Evolutionary conservation across 768 basidiomycete species (phyloP), one percentile per base, ranked within the genome.

Genomic region (Tylopilus sp.): DNA sequence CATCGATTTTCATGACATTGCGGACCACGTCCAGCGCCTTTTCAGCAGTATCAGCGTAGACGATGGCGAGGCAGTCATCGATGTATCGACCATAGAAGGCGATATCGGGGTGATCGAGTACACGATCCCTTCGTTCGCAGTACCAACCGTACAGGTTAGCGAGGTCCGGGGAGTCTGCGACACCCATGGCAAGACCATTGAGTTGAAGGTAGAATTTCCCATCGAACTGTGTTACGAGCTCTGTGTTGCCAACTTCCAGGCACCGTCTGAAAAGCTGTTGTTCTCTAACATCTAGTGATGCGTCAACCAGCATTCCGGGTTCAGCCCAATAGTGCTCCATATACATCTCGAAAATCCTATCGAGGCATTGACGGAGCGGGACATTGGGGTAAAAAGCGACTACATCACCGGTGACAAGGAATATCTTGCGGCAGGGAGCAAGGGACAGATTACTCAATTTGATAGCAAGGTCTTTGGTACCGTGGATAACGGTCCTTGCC

Each of bases 101-200:
- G 16, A 57, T 48, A 5, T 1, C 1, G 2, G 3, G 31, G 19
- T 47, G 2, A 6, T 37, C 1, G 2, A 12, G 9, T 0, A 48
- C 12, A 0, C 16, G 3, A 8, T 19, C n/a, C 6, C 2, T 24
- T 2, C 12, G 17, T 37, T 54, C 57, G 14, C n/a, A 54, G 7
- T 1, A 45, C 33, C 26, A 45, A 2, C 53, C 47, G 3, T 58
- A 58, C 3, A 58, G 44, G 33, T 58, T 58, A 2, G 57, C 57
- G 12, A 58, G 57, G 13, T 58, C 57, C 0, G 57, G 57, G 2
- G 44, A 46, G 16, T 55, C 57, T 1, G 57, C 57, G 3, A 58
- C 57, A 5, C 53, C 53, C 57, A 58, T 58, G 0, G 54, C 54
- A 0, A 55, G 26, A 0, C 57, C 53, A 19, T 36, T 36, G 0